Evolutionary conservation across 2,329 filamentous ascomycete species (phyloP), one percentile per base, ranked within the genome.

Genomic region (Blastomyces parvus): DNA sequence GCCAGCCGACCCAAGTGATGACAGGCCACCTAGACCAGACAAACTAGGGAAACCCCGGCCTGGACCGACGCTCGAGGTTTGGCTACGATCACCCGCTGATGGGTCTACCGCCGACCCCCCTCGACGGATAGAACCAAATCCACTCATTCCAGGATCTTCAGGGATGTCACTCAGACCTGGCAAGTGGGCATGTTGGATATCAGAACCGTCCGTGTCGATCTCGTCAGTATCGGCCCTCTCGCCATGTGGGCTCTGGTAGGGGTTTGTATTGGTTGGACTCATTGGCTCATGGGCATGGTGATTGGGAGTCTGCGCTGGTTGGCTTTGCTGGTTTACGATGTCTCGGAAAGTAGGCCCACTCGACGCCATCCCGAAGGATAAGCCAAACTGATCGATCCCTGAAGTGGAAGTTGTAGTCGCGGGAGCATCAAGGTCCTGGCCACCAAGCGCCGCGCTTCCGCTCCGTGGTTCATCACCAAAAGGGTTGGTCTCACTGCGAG

Each of bases 251-350:
- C 93, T 97, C 67, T 92, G 90, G 73, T 94, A 99, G 1, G 94
- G 94, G 72, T 99, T 99, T 2, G 94, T 97, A 71, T 96, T 90
- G 0, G 92, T 94, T 13, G 94, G 94, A 73, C 93, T 97, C 71
- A 90, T 84, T 0, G 89, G 88, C 64, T 91, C 89, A 67, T 87
- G 81, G 58, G 77, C 75, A 60, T 79, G 77, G 58, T 79, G 74
- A 60, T 77, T 79, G 13, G 83, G 82, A 19, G 81, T 82, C 53
- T 83, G 81, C 66, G 85, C 82, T 74, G 82, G 76, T 59, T 82
- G 80, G 62, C 85, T 82, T 46, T 84, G 81, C 59, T 86, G 80
- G 60, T 82, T 82, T 70, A 83, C 78, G 66, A 84, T 74, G 67
- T 86, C 83, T 55, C 83, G 81, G 66, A 85, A 74, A 73, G 85